Conservation (phyloP, 1,139 yeast species). For the Saccharomyces pastorianus region DNA sequence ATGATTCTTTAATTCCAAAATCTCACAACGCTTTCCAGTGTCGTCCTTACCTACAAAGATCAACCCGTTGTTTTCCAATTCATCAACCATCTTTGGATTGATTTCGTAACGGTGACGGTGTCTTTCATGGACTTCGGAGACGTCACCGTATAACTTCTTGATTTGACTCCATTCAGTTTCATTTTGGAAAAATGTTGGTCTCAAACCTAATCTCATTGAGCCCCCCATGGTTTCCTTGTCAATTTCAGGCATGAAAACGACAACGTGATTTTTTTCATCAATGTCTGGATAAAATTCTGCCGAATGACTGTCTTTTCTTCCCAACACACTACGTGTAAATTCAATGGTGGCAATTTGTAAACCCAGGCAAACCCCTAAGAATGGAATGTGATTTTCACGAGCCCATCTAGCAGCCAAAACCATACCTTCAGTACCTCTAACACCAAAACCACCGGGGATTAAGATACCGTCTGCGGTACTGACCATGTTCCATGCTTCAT, state of each 20-base stretch:
- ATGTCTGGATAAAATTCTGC: slow-evolving; percentile 65
- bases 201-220: slow-evolving; percentile 95
- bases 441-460: slow-evolving; percentile 98
- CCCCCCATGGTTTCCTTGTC: slow-evolving; percentile 96
- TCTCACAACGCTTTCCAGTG: slow-evolving; percentile 84
- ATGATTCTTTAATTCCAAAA: slow-evolving; percentile 69
- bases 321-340: slow-evolving; percentile 75
- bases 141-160: slow-evolving; percentile 73
- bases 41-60: slow-evolving; percentile 92
- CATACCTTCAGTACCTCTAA: slow-evolving; percentile 98
- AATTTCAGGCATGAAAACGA: slow-evolving; percentile 97
- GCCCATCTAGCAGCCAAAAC: slow-evolving; percentile 95
- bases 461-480: slow-evolving; percentile 95
- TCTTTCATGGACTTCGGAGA: slow-evolving; percentile 71
- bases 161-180: slow-evolving; percentile 64
- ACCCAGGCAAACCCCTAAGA: slow-evolving; percentile 94
- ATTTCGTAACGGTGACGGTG: slow-evolving; percentile 98
- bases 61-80: slow-evolving; percentile 71
- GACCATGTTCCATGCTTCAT: slow-evolving; percentile 90
- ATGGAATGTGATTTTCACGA: slow-evolving; percentile 88
- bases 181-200: slow-evolving; percentile 74
- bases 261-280: slow-evolving; percentile 62
- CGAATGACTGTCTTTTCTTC: slow-evolving; percentile 63
- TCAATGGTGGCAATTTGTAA: slow-evolving; percentile 96
- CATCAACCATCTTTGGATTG: slow-evolving; percentile 69